Evolutionary conservation across 495 filamentous ascomycete genomes (phyloP), one percentile per base, ranked within the genome.

Genomic region (Cryomyces minteri): DNA sequence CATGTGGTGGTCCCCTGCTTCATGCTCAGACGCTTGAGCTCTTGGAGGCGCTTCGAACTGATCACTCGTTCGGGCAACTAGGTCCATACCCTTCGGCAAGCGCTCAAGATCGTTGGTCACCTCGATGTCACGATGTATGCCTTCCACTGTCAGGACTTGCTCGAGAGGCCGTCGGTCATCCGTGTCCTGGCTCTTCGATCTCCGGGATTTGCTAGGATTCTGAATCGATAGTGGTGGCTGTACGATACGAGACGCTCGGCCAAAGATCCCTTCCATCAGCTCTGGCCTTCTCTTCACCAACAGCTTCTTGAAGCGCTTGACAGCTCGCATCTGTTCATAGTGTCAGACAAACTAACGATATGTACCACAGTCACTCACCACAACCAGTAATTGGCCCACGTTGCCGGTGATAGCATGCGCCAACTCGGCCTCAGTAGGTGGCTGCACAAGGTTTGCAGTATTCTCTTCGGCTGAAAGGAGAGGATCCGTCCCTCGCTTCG

Each of bases 351-450:
- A 25, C 52, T 47, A 31, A 8, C 0, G 45, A 41, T 9, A 12
- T 10, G 10, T 12, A n/a, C 6, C 7, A 12, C 11, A 12, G 4
- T 32, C 18, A 63, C 82, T 57, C 74, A 93, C 87, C 49, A 98
- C 79, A 28, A 79, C 79, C 46, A 96, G 63, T 4, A 95, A 67
- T 51, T 88, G 77, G 41, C 72, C 76, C 66, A 98, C 82, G 51
- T 82, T 92, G 6, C 70, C 72, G 0, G 90, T 96, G 45, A 98
- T 94, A 28, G 92, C 92, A 40, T 77, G 73, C 48, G 90, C 82
- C 54, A 93, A 73, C 60, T 98, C 90, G 44, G 85, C 81, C 43
- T 87, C 77, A 31, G 86, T 96, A 4, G 90, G 88, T 5, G 73
- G 66, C 34, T 81, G 79, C 25, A 96, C 69, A 6, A 82, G 62